These are phyloP conservation scores for Yarrowia porcina DNA, from an alignment of 805 yeast species.

Conservation along the genomic window DNA sequence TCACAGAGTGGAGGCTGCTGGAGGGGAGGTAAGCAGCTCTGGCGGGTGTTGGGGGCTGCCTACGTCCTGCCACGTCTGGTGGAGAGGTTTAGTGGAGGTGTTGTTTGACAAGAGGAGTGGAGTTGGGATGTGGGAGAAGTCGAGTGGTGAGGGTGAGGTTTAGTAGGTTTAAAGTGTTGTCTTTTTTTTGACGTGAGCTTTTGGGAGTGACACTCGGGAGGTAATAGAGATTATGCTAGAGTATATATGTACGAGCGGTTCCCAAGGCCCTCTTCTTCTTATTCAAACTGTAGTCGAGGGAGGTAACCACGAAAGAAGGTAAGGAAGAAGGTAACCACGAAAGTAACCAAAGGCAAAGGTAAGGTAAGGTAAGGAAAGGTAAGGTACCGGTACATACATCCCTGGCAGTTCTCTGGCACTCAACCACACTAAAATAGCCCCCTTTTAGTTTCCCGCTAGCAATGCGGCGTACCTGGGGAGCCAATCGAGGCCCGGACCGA, in stretches of 20 bases:
- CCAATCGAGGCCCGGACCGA: neutral
- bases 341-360: too few relatives aligned
- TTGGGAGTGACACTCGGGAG: neutral
- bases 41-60: slow-evolving; percentile 11
- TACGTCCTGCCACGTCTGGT: slow-evolving; percentile 10
- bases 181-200: neutral
- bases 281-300: too few relatives aligned
- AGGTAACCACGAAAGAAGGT: too few relatives aligned
- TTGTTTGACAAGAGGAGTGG: neutral
- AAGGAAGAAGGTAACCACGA: too few relatives aligned
- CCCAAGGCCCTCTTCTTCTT: neutral
- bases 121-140: neutral
- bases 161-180: neutral
- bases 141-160: neutral
- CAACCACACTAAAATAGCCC: neutral
- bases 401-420: too few relatives aligned
- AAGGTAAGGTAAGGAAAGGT: too few relatives aligned
- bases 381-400: too few relatives aligned
- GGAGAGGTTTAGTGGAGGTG: neutral
- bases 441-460: slow-evolving; percentile 1
- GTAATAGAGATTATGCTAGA: too few relatives aligned
- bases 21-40: slow-evolving; percentile 4
- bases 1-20: slow-evolving; percentile 7
- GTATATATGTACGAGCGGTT: neutral
- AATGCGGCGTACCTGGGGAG: neutral